Evolutionary conservation across 345 rosid genomes (phyloP).

Genomic region (Ceriops tagal): DNA sequence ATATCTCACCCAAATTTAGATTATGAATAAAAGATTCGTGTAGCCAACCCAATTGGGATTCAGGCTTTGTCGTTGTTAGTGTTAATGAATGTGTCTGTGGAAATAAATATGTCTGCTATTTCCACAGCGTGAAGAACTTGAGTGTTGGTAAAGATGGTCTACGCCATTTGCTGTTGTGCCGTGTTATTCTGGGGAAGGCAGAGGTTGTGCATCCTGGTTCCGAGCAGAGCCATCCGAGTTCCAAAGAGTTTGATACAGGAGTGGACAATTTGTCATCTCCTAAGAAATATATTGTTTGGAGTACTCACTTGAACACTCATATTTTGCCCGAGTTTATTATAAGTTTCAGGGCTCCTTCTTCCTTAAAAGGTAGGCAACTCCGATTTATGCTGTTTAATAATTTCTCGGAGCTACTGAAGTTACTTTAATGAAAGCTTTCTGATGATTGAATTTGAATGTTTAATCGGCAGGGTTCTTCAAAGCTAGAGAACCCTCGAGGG

Average conservation of each 20-base stretch:
- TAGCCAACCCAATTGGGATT: too few relatives aligned
- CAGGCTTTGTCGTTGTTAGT: too few relatives aligned
- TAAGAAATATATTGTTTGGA: conserved; percentile 66
- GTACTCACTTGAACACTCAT: conserved; percentile 61
- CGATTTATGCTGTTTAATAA: background rate
- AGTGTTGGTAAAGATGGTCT: conserved; percentile 47
- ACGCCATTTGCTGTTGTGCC: conserved; percentile 65
- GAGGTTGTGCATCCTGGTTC: conserved; percentile 60
- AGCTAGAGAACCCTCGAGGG: conserved; percentile 26
- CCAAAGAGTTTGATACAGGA: conserved; percentile 64
- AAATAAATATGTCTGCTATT: background rate
- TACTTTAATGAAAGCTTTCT: conserved; percentile 4
- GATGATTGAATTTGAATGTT: conserved; percentile 2
- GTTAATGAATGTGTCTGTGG: background rate
- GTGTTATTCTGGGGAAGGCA: conserved; percentile 60
- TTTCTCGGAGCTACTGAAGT: background rate
- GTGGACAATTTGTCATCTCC: conserved; percentile 51
- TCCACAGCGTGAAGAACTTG: conserved; percentile 45
- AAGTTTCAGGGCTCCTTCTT: conserved; percentile 51
- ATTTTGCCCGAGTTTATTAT: conserved; percentile 63
- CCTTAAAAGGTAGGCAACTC: conserved; percentile 38
- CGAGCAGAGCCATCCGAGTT: conserved; percentile 51
- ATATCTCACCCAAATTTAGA: too few relatives aligned
- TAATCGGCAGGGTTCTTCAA: conserved; percentile 27
- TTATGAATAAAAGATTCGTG: too few relatives aligned